Conservation (phyloP, 176 grass and related monocot species). For the Ampelocalamus luodianensis region DNA sequence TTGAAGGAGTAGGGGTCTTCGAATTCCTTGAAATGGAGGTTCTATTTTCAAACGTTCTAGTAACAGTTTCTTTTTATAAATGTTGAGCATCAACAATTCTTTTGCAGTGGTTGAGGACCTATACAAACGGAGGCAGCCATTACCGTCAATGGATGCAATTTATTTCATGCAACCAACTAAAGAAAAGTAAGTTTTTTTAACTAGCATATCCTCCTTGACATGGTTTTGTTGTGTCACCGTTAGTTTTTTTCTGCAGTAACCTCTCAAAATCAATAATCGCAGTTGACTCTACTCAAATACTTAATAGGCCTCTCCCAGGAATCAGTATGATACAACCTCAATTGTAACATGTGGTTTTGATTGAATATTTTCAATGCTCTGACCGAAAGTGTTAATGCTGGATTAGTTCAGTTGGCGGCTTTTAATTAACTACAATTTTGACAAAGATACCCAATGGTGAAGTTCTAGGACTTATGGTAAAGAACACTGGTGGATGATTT, state of each 20-base stretch:
- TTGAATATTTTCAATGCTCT: neutral
- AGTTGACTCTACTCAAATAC: neutral
- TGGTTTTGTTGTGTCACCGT: neutral
- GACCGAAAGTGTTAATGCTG: neutral
- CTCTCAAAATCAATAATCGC: neutral
- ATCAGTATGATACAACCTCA: neutral
- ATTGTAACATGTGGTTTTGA: neutral
- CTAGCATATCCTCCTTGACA: slow-evolving; percentile 35
- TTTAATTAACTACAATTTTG: neutral
- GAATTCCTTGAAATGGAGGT: no score
- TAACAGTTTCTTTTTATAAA: slow-evolving; percentile 33
- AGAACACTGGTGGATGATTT: neutral
- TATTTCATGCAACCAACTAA: slow-evolving; percentile 93
- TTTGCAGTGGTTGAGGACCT: slow-evolving; percentile 90
- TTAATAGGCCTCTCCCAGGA: slow-evolving; percentile 6
- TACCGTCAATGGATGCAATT: slow-evolving; percentile 84
- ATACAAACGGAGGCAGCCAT: slow-evolving; percentile 79
- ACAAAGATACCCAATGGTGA: neutral
- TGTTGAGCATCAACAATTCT: slow-evolving; percentile 1
- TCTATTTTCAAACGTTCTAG: slow-evolving; percentile 16
- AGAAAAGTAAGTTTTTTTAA: slow-evolving; percentile 68
- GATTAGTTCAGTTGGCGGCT: neutral
- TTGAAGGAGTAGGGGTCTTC: neutral
- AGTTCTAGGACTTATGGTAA: neutral
- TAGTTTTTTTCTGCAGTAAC: slow-evolving; percentile 1